A percentile compares a stretch with the other conserved stretches of the same genome.
These are phyloP conservation scores for Fusarium keratoplasticum DNA, from an alignment of 2,329 filamentous ascomycete species.

Conservation along the genomic window DNA sequence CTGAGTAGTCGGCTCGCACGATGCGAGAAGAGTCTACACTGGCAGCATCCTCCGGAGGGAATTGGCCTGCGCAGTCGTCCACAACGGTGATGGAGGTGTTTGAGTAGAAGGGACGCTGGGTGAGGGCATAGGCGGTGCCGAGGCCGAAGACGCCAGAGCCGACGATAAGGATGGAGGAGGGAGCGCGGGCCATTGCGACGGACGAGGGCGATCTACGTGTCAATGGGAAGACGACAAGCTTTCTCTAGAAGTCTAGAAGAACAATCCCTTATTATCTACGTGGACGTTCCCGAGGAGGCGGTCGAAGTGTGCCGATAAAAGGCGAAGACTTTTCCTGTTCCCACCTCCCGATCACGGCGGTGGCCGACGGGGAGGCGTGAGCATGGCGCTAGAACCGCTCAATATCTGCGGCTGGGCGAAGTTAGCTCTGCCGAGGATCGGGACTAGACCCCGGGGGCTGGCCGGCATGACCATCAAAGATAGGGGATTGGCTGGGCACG, in stretches of 20 bases:
- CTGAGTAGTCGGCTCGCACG: slow-evolving; percentile 82
- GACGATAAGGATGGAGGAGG: slow-evolving; percentile 72
- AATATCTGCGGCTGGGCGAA: slow-evolving; percentile 20
- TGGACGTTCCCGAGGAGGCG: slow-evolving; percentile 14
- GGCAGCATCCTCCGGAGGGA: slow-evolving; percentile 69
- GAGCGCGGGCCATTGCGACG: slow-evolving; percentile 48
- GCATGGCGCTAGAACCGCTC: slow-evolving; percentile 10
- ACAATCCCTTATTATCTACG: slow-evolving; percentile 30
- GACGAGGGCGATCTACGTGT: slow-evolving; percentile 11
- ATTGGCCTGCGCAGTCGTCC: slow-evolving; percentile 66
- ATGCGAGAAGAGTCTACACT: slow-evolving; percentile 74
- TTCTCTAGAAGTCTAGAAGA: slow-evolving; percentile 3
- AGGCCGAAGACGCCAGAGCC: slow-evolving; percentile 76
- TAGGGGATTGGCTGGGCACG: slow-evolving; percentile 17
- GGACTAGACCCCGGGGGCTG: slow-evolving; percentile 14
- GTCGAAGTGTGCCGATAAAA: slow-evolving; percentile 24
- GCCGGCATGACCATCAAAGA: neutral
- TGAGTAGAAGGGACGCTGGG: slow-evolving; percentile 68
- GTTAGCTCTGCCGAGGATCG: slow-evolving; percentile 36
- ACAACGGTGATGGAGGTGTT: slow-evolving; percentile 68
- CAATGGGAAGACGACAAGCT: slow-evolving; percentile 15
- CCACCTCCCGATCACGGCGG: slow-evolving; percentile 43
- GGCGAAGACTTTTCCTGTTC: slow-evolving; percentile 37
- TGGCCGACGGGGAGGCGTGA: slow-evolving; percentile 23
- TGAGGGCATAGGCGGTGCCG: slow-evolving; percentile 74